These are phyloP conservation scores for Phtheirospermum japonicum DNA, from an alignment of 257 asterid genomes.

Conservation along the genomic window DNA sequence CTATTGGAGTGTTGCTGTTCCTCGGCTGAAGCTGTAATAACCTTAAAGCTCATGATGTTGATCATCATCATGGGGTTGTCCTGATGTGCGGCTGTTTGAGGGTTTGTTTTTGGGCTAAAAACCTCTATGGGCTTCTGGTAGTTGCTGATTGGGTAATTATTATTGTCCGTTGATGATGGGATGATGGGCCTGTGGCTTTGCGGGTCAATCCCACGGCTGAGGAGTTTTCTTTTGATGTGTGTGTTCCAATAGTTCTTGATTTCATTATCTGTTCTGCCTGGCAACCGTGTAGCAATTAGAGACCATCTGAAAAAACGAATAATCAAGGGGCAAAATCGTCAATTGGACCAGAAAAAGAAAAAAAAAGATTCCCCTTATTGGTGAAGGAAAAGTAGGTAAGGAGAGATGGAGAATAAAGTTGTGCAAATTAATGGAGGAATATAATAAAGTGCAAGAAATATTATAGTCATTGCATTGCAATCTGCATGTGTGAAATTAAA, in stretches of 20 bases:
- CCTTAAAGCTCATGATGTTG: conserved; percentile 8
- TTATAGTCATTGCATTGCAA: no score
- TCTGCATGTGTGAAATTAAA: no score
- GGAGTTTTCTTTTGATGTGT: conserved; percentile 42
- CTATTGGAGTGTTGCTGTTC: conserved; percentile 24
- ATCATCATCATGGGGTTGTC: neutral
- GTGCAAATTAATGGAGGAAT: no score
- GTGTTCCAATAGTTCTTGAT: conserved; percentile 52
- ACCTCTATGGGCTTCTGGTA: neutral
- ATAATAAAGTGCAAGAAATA: neutral
- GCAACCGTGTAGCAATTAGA: conserved; percentile 41
- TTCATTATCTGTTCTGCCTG: conserved; percentile 49
- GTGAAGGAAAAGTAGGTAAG: conserved; percentile 17
- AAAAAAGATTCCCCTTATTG: conserved; percentile 7
- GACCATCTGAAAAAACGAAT: conserved; percentile 38
- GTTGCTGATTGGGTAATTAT: conserved; percentile 4
- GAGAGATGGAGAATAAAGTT: conserved; percentile 13
- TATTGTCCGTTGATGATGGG: neutral
- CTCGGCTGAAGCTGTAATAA: neutral
- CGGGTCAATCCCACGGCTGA: conserved; percentile 40
- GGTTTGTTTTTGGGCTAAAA: neutral
- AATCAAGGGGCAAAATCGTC: no score
- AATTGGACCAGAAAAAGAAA: conserved; percentile 1
- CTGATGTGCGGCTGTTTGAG: conserved; percentile 7
- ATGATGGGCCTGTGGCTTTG: conserved; percentile 32